Evolutionary conservation across 2,329 filamentous ascomycete genomes (phyloP), one percentile per base, ranked within the genome.

Genomic region (Saccharata proteae): DNA sequence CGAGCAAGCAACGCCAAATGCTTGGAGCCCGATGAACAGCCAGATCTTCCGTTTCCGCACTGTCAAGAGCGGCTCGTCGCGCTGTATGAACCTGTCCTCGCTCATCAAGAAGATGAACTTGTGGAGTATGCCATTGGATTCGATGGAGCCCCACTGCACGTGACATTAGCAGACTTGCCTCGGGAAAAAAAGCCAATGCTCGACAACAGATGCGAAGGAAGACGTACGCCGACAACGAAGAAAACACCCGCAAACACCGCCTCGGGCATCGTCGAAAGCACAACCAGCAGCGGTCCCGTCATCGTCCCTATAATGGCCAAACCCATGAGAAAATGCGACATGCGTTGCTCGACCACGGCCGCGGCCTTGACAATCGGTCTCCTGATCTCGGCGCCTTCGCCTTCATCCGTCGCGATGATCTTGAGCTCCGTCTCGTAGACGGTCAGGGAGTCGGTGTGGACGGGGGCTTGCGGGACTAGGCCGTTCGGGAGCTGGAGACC

Each of bases 401-500:
- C 50, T 15, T 58, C 55, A 20, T 53, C 49, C 1, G 59, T 61
- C 18, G 59, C 43, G 20, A 59, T 58, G 13, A 59, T 47, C 5
- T 5, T 19, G 9, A 32, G 23, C 13, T 38, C 41, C 2, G 49
- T 51, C 31, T 49, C 41, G 32, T 51, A 63, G 13, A 52, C 43
- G 5, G 53, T 65, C 6, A 69, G 47, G 0, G 62, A 65, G 42
- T 70, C 67, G 4, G 67, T 72, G 41, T 71, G 68, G 1, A 71
- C 64, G 2, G 67, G 67, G 9, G 67, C 68, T 40, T 69, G 65
- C 2, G 67, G 66, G 2, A 69, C 63, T 2, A 71, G 55, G 11
- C 67, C 66, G 29, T 71, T 71, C 1, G 67, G 66, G 24, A 70
- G 47, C 0, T 66, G 67, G 6, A 71, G 53, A 2, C 65, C 65